phyloP scores from a whole-genome alignment of 2,329 filamentous ascomycete genomes.

The Aspergillus sclerotialis region DNA sequence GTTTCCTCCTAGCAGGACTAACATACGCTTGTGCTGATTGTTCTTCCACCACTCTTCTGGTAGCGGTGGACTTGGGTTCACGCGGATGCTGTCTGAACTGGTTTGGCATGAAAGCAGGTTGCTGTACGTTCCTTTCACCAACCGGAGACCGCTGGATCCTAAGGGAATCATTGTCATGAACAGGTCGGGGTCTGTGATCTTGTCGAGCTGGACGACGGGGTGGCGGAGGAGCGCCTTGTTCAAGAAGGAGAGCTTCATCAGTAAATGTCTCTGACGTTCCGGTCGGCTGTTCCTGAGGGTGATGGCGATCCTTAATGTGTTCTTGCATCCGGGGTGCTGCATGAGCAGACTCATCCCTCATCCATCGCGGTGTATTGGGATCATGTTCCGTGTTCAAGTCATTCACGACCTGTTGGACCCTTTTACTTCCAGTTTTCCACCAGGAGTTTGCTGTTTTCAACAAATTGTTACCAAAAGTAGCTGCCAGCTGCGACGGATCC shows the following conservation, averaged over 20 bases:
- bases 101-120: conserved; percentile 52
- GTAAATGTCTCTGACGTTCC: conserved; percentile 38
- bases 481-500: conserved; percentile 73
- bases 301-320: conserved; percentile 13
- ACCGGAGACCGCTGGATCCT: conserved; percentile 16
- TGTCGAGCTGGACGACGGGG: conserved; percentile 18
- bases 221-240: conserved; percentile 21
- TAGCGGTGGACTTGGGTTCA: conserved; percentile 57
- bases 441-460: conserved; percentile 92
- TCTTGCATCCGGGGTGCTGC: conserved; percentile 13
- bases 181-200: conserved; percentile 14
- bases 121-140: conserved; percentile 17
- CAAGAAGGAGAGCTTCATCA: conserved; percentile 47
- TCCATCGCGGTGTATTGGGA: conserved; percentile 84
- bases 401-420: conserved; percentile 82
- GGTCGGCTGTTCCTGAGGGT: conserved; percentile 13
- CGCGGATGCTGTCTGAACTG: conserved; percentile 28
- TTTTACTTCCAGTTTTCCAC: conserved; percentile 93
- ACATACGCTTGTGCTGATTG: conserved; percentile 78
- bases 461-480: conserved; percentile 72
- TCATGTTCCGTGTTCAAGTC: conserved; percentile 73
- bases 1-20: conserved; percentile 73
- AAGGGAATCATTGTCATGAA: conserved; percentile 11
- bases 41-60: conserved; percentile 67
- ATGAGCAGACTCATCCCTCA: conserved; percentile 60